Percentiles rank a stretch among this genome's conserved stretches.
Evolutionary conservation across 208 protist species (phyloP).

Genomic region (Acanthamoeba royreba): DNA sequence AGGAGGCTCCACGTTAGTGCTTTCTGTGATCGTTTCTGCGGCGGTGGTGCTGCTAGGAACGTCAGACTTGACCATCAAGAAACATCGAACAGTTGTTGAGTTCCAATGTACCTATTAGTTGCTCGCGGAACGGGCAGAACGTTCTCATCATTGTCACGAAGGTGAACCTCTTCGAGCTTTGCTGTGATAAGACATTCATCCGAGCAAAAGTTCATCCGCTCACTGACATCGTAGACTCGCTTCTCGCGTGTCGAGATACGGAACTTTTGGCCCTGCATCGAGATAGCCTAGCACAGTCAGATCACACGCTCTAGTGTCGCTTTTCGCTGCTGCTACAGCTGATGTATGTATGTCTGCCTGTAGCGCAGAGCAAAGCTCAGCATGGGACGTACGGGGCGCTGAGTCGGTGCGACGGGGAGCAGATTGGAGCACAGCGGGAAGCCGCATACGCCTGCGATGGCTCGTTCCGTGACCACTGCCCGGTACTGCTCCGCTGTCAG

Average conservation of each 20-base stretch:
- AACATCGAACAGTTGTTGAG: no score
- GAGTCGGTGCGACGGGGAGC: neutral
- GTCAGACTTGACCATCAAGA: no score
- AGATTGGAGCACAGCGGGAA: constrained; percentile 2
- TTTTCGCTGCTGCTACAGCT: no score
- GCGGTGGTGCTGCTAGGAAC: no score
- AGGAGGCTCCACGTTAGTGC: no score
- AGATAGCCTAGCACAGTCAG: neutral
- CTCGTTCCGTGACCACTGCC: neutral
- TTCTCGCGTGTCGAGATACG: neutral
- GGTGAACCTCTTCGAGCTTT: neutral
- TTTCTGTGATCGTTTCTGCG: no score
- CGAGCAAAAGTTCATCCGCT: neutral
- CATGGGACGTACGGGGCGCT: neutral
- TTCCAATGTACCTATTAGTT: no score
- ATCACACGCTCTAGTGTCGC: no score
- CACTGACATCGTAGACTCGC: neutral
- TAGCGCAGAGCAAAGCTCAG: neutral
- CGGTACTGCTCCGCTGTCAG: neutral
- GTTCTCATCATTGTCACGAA: neutral
- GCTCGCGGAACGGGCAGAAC: neutral
- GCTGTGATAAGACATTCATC: neutral
- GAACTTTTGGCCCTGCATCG: neutral
- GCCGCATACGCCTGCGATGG: neutral
- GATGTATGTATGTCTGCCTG: no score